Evolutionary conservation across 1,284 basidiomycete species (phyloP), one percentile per base, ranked within the genome.

Genomic region (Malassezia psittaci): DNA sequence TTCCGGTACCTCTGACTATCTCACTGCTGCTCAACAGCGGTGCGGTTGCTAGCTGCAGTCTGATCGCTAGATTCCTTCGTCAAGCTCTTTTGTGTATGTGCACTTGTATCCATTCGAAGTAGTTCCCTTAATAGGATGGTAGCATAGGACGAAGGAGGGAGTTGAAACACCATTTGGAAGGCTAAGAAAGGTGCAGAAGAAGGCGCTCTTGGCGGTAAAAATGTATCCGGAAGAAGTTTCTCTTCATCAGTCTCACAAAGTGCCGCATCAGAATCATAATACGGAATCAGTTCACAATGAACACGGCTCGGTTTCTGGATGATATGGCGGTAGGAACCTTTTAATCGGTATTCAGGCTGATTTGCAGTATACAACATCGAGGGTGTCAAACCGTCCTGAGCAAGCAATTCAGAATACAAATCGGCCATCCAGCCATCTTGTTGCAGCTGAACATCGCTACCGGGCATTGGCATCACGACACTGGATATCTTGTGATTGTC

Each of bases 191-290:
- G 48, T 38, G 54, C 53, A 18, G 41, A 37, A 16, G 29, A 29
- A 34, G 37, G 24, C 9, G 45, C 39, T 6, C 16, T 19, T 16
- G 36, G 34, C 16, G 34, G 9, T 15, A 41, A 13, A 21, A n/a
- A n/a, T 18, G 33, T 6, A n/a, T 37, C 46, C 54, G 60, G 43
- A 59, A 96, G 81, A 19, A 96, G 77, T 61, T 81, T 81, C 77
- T 98, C 94, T 77, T 98, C 94, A 74, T 98, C 94, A 0, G 91
- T 85, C 72, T 91, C 89, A 2, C 87, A 86, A 29, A 98, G 82
- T 9, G 88, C 80, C 39, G 93, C 82, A 67, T 96, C 86, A 1
- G 91, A 88, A 72, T 96, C 88, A 7, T 89, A 93, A 77, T 98
- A 99, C 51, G 82, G 80, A 53, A 96, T 78, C 16, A 87, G 81